Conservation (phyloP, 2,329 filamentous ascomycete species). For the Ophiocordyceps unilateralis region DNA sequence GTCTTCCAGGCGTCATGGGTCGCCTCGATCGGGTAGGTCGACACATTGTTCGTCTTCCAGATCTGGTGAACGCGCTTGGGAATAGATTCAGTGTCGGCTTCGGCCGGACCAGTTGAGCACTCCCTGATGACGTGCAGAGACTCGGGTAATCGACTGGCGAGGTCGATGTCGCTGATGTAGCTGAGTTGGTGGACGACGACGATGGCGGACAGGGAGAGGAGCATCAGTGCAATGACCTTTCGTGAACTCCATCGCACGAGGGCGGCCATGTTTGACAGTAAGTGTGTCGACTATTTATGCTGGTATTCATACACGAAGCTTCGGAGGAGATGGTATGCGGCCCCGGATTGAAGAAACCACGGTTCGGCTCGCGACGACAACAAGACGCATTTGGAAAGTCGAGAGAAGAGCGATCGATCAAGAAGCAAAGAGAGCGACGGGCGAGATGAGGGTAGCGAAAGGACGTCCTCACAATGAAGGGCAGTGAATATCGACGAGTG, state of each 20-base stretch:
- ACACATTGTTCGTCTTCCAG: constrained; percentile 7
- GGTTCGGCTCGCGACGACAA: background rate
- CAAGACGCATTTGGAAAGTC: background rate
- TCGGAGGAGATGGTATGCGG: too few species aligned
- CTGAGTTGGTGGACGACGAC: background rate
- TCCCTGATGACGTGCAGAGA: background rate
- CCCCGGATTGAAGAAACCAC: background rate
- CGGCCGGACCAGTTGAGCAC: background rate
- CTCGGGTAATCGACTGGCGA: background rate
- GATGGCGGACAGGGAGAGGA: background rate
- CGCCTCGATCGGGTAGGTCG: constrained; percentile 4
- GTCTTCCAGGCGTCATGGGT: constrained; percentile 6
- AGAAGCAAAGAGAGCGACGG: too few species aligned
- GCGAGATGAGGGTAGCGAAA: too few species aligned
- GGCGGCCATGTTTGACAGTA: background rate
- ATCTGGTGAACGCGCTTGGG: constrained; percentile 9
- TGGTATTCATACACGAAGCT: background rate
- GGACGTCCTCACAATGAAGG: too few species aligned
- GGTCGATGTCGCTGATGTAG: background rate
- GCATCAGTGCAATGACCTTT: background rate
- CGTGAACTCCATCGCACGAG: background rate
- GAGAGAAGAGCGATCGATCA: background rate
- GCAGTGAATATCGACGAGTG: too few species aligned
- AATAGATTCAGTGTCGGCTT: background rate
- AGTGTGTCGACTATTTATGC: too few species aligned